phyloP scores from a whole-genome alignment of 1,284 basidiomycete genomes.

The Leccinum pachyderme region DNA sequence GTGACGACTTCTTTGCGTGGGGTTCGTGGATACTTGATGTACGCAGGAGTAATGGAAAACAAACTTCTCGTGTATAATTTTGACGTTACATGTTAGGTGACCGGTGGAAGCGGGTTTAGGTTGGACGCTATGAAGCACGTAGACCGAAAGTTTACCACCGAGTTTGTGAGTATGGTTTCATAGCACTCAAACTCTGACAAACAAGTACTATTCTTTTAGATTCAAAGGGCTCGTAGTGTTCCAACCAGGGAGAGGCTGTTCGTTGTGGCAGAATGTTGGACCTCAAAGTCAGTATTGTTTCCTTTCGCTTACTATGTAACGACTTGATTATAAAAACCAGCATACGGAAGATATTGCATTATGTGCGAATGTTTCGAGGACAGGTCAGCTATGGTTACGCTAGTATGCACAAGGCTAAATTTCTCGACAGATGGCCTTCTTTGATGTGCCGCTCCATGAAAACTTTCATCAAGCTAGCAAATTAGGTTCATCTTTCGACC shows the following conservation, averaged over 20 bases:
- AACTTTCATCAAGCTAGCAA: conserved; percentile 69
- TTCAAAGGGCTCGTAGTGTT: conserved; percentile 47
- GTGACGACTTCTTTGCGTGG: conserved; percentile 64
- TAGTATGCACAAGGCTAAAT: background rate
- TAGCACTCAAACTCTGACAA: background rate
- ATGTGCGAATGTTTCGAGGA: conserved; percentile 60
- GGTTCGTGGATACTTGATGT: conserved; percentile 72
- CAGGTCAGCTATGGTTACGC: conserved; percentile 41
- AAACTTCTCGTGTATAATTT: background rate
- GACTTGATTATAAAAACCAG: conserved; percentile 34
- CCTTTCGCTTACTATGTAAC: background rate
- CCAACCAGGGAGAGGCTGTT: conserved; percentile 54
- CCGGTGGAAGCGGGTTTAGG: conserved; percentile 78
- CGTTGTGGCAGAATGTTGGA: conserved; percentile 76
- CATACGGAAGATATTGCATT: conserved; percentile 49
- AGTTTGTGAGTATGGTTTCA: conserved; percentile 51
- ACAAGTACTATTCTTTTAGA: conserved; percentile 35
- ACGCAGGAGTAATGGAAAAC: conserved; percentile 6
- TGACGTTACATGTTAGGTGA: conserved; percentile 49
- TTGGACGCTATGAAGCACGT: conserved; percentile 90
- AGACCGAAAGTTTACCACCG: conserved; percentile 60
- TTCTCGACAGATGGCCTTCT: conserved; percentile 39
- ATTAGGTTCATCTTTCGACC: conserved; percentile 57
- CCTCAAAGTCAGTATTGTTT: conserved; percentile 48
- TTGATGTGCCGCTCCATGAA: conserved; percentile 76